These are phyloP conservation scores for Diospyros kaki DNA, from an alignment of 148 eudicot species.

Conservation along the genomic window DNA sequence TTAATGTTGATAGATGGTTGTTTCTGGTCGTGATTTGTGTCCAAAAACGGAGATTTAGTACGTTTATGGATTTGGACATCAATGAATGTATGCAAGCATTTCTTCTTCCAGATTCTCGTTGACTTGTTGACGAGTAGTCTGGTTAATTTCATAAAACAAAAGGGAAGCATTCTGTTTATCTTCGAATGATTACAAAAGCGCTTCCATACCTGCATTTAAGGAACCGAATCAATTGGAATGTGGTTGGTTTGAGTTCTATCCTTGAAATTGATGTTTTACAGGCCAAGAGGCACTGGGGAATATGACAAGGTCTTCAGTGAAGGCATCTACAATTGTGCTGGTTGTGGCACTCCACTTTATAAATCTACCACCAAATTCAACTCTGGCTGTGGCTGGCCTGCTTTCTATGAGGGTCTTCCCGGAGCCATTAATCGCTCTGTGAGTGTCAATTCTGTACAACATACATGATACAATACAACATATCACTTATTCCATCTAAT, in stretches of 20 bases:
- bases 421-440: slow-evolving; percentile 60
- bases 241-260: neutral
- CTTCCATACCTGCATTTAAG: neutral
- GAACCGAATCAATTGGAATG: neutral
- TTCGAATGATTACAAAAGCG: neutral
- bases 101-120: neutral
- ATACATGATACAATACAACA: neutral
- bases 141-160: neutral
- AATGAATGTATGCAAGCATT: neutral
- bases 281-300: slow-evolving; percentile 51
- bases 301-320: slow-evolving; percentile 51
- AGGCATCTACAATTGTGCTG: slow-evolving; percentile 57
- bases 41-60: neutral
- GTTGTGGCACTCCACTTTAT: slow-evolving; percentile 57
- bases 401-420: slow-evolving; percentile 63
- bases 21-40: neutral
- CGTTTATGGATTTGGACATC: neutral
- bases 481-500: neutral
- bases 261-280: slow-evolving; percentile 11
- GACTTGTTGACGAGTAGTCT: neutral
- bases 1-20: too few species aligned
- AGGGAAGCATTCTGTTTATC: neutral
- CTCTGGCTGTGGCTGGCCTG: slow-evolving; percentile 83
- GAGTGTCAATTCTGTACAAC: slow-evolving; percentile 13
- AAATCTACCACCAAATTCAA: slow-evolving; percentile 62